Percentiles rank a stretch among this genome's conserved stretches.
These are phyloP conservation scores for Pogostemon cablin DNA, from an alignment of 257 asterid species.

Conservation along the genomic window DNA sequence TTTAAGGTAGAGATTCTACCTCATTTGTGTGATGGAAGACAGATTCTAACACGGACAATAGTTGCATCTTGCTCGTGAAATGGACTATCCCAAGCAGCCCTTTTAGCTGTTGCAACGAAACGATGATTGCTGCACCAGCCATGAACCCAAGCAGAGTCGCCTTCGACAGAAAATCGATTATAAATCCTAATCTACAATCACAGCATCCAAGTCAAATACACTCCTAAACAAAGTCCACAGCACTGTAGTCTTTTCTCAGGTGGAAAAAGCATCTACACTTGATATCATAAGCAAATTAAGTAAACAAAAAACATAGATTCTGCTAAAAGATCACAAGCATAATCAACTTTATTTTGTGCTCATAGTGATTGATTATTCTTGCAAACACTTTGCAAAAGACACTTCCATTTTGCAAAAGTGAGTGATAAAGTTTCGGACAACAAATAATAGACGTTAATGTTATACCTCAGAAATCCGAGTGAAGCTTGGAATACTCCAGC, in stretches of 20 bases:
- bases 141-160: conserved; percentile 91
- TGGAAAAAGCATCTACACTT: conserved; percentile 28
- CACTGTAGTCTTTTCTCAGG: conserved; percentile 1
- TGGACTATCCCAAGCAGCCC: conserved; percentile 86
- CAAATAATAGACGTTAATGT: no score
- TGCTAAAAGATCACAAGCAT: conserved; percentile 14
- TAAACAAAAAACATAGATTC: conserved; percentile 6
- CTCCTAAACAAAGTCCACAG: no score
- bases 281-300: not conserved
- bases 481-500: conserved; percentile 90
- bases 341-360: conserved; percentile 24
- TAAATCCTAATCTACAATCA: conserved; percentile 73
- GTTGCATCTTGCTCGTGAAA: conserved; percentile 83
- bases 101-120: conserved; percentile 85
- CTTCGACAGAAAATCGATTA: conserved; percentile 91
- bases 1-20: conserved; percentile 42
- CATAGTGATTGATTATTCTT: conserved; percentile 35
- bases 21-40: conserved; percentile 64
- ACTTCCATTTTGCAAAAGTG: conserved; percentile 38
- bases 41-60: conserved; percentile 73
- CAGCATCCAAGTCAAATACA: conserved; percentile 25
- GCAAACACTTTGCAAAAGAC: conserved; percentile 35
- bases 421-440: not conserved
- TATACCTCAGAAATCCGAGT: conserved; percentile 77
- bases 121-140: conserved; percentile 96